Base-by-base conservation (phyloP, 1,284 basidiomycete genomes). In the Cutaneotrichosporon dermatis region DNA sequence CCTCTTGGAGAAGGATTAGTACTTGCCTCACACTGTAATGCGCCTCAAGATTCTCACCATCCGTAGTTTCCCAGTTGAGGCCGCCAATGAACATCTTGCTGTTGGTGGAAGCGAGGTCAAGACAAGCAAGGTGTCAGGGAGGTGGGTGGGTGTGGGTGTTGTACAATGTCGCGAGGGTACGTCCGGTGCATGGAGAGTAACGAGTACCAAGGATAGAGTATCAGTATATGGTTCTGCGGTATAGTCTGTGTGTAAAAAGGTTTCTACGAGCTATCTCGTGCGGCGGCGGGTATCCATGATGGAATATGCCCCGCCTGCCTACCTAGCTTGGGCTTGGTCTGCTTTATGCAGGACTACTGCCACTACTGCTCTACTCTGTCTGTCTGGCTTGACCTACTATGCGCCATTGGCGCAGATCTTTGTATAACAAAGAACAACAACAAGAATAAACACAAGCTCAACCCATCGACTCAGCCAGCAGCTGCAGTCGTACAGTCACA, bases 71-170 rank as follows among this genome's bases (percentile, higher is more conserved):
- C 92, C 93, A 96, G 80, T 95, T 94, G 60, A 96, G 82, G 66
- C 93, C 92, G 66, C 92, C 92, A 71, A 96, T 90, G 76, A 96
- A 96, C 92, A 94, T 96, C 83, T 97, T 97, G 79, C 93, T 95
- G 83, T 78, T 78, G 63, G 16, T 41, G 10, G 36, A 15, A 25
- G 25, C 25, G 25, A 25, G 25, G 25, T 25, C 3, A 25, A 35
- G 7, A 41, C 12, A 34, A n/a, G 36, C 36, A 55, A 44, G 37
- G 16, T 34, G 15, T 39, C 51, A 52, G 39, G 54, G 25, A 25
- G 25, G 25, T 2, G 25, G 25, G 25, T 3, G 3, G 25, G 36
- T 40, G 55, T 25, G n/a, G 13, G 34, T 15, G 43, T 40, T 39
- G 42, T 45, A 45, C 12, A 44, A 16, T 16, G 40, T 51, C 39